Percentiles rank a stretch among this genome's conserved stretches.
phyloP scores from a whole-genome alignment of 2,329 filamentous ascomycete genomes.

The Stagonosporopsis chrysanthemi region DNA sequence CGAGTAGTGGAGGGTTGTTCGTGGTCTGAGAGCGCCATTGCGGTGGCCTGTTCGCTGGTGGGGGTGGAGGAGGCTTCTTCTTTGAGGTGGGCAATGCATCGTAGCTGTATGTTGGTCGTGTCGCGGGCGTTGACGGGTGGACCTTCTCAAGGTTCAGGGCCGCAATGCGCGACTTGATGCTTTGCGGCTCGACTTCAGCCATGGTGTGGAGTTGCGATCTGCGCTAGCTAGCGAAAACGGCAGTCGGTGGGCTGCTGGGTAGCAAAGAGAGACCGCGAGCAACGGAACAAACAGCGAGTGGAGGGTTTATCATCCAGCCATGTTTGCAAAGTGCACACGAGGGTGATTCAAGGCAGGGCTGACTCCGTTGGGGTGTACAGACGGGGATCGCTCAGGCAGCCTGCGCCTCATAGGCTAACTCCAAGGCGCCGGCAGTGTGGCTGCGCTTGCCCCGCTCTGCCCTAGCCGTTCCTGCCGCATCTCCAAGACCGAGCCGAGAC shows the following conservation, averaged over 20 bases:
- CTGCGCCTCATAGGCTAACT: slow-evolving; percentile 23
- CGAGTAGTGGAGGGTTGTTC: slow-evolving; percentile 52
- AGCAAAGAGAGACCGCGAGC: slow-evolving; percentile 11
- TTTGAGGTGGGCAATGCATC: slow-evolving; percentile 42
- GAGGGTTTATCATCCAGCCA: slow-evolving; percentile 1
- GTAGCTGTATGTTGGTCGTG: slow-evolving; percentile 47
- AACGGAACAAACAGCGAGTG: slow-evolving; percentile 2
- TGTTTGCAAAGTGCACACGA: neutral
- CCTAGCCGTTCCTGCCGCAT: slow-evolving; percentile 28
- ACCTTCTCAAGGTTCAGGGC: slow-evolving; percentile 58
- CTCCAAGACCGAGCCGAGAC: slow-evolving; percentile 19
- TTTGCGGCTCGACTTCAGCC: slow-evolving; percentile 39
- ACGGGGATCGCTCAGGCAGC: slow-evolving; percentile 17
- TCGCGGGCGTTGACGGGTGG: slow-evolving; percentile 46
- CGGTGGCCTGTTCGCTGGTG: slow-evolving; percentile 48
- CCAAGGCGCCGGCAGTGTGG: slow-evolving; percentile 10
- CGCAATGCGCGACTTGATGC: slow-evolving; percentile 57
- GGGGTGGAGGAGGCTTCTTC: slow-evolving; percentile 49
- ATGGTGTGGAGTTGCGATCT: slow-evolving; percentile 31
- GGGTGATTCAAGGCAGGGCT: slow-evolving; percentile 6
- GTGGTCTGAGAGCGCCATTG: slow-evolving; percentile 45
- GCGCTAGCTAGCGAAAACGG: slow-evolving; percentile 14
- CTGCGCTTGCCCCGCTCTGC: slow-evolving; percentile 24
- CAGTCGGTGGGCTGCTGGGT: slow-evolving; percentile 2
- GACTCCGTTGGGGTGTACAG: slow-evolving; percentile 6